Percentiles rank a stretch among this genome's conserved stretches.
These are phyloP conservation scores for Periconia sp. DNA, from an alignment of 2,329 filamentous ascomycete genomes.

Conservation along the genomic window DNA sequence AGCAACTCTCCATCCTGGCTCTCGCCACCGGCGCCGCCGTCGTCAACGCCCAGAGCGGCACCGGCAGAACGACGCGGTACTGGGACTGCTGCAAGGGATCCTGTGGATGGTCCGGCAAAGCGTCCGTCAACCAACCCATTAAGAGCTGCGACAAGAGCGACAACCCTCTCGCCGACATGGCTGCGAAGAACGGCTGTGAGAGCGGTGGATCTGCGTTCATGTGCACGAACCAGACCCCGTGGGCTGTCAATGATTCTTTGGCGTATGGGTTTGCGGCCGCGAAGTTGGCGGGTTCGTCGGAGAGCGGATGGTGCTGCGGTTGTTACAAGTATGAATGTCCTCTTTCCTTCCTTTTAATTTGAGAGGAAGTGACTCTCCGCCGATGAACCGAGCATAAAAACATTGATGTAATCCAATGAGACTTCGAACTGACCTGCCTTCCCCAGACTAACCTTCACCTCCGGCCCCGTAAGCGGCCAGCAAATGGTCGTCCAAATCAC, in stretches of 20 bases:
- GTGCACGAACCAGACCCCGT: constrained; percentile 64
- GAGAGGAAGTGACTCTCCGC: too few species aligned
- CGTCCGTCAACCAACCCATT: constrained; percentile 55
- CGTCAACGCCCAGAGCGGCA: constrained; percentile 28
- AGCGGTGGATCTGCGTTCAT: constrained; percentile 61
- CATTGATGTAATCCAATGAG: background rate
- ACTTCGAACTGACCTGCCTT: background rate
- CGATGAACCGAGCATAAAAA: too few species aligned
- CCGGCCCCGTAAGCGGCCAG: constrained; percentile 58
- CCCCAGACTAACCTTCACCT: constrained; percentile 57
- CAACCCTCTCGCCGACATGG: constrained; percentile 55
- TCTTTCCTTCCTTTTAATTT: background rate
- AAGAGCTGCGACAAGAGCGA: constrained; percentile 59
- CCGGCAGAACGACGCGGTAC: constrained; percentile 40
- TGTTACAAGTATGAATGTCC: constrained; percentile 55
- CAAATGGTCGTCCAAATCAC: constrained; percentile 66
- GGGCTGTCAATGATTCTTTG: constrained; percentile 59
- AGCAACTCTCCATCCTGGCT: constrained; percentile 29
- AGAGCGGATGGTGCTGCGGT: constrained; percentile 65
- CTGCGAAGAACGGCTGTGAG: constrained; percentile 55
- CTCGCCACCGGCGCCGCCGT: constrained; percentile 27
- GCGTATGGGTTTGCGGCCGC: constrained; percentile 69
- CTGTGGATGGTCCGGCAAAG: constrained; percentile 63
- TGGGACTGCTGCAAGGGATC: constrained; percentile 71
- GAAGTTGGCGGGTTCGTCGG: constrained; percentile 55